These are phyloP conservation scores for Aspergillus neotritici DNA, from an alignment of 2,329 filamentous ascomycete genomes.

Conservation along the genomic window DNA sequence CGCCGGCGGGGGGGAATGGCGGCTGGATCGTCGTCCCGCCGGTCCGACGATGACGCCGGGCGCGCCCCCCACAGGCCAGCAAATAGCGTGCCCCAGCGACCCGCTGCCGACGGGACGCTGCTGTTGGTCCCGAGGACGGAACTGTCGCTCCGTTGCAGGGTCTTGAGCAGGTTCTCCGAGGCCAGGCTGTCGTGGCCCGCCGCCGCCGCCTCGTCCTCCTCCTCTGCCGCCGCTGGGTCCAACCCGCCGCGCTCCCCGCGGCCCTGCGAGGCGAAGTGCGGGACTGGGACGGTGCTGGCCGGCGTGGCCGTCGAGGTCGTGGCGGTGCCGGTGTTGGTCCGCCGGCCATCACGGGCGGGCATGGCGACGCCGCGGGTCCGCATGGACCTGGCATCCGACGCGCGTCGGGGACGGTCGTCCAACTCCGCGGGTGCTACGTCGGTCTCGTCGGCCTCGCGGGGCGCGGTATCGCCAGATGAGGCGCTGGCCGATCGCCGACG, in stretches of 20 bases:
- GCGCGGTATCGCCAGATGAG: constrained; percentile 40
- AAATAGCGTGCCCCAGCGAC: constrained; percentile 53
- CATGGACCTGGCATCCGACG: constrained; percentile 41
- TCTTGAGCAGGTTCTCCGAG: constrained; percentile 52
- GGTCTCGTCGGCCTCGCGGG: constrained; percentile 29
- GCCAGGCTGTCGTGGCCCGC: constrained; percentile 42
- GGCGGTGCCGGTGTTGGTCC: constrained; percentile 45
- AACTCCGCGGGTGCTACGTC: constrained; percentile 24
- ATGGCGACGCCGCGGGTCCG: constrained; percentile 41
- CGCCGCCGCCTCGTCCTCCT: constrained; percentile 19
- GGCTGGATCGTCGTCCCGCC: constrained; percentile 18
- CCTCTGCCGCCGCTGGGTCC: constrained; percentile 22
- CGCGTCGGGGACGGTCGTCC: constrained; percentile 28
- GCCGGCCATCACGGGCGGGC: constrained; percentile 39
- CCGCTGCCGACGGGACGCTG: constrained; percentile 42
- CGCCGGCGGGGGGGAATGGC: constrained; percentile 21
- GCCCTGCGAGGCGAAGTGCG: constrained; percentile 47
- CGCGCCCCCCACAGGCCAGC: constrained; percentile 52
- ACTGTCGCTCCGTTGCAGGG: constrained; percentile 49
- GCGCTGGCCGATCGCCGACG: constrained; percentile 38
- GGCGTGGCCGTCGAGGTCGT: constrained; percentile 50
- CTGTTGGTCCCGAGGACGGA: constrained; percentile 42
- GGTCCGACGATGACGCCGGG: constrained; percentile 44
- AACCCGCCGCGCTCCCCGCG: constrained; percentile 21
- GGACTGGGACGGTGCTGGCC: constrained; percentile 46